Evolutionary conservation across 495 filamentous ascomycete genomes (phyloP).

Genomic region (Ramalina intermedia): DNA sequence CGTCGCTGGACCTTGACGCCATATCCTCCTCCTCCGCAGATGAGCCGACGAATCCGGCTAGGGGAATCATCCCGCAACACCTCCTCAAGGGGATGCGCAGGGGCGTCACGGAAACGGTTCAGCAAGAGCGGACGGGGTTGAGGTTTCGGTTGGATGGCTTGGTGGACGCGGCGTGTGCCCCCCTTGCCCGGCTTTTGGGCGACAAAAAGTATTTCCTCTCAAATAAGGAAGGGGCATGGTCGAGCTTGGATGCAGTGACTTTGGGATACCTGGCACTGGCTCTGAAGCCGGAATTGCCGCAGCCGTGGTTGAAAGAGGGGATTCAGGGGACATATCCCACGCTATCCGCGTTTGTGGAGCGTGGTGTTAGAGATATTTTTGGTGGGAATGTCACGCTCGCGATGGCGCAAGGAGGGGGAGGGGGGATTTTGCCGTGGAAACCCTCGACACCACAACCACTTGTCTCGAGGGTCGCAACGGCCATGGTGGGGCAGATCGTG

Average conservation of each 20-base stretch:
- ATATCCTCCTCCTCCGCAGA: constrained; percentile 22
- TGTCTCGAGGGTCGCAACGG: too few species aligned
- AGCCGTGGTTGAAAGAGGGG: constrained; percentile 52
- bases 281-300: constrained; percentile 52
- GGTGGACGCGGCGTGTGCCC: constrained; percentile 50
- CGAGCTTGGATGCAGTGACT: constrained; percentile 63
- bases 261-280: constrained; percentile 66
- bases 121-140: constrained; percentile 22
- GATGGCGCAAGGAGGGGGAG: not conserved
- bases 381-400: constrained; percentile 10
- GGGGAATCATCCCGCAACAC: constrained; percentile 4
- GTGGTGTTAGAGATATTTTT: constrained; percentile 28
- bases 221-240: constrained; percentile 22
- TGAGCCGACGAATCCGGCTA: constrained; percentile 8
- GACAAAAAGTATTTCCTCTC: constrained; percentile 37
- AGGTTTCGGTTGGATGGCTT: constrained; percentile 58
- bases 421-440: constrained; percentile 1
- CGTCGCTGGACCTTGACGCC: constrained; percentile 45
- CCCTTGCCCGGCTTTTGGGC: constrained; percentile 48
- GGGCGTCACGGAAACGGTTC: constrained; percentile 18
- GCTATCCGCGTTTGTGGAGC: constrained; percentile 39
- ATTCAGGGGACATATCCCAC: constrained; percentile 41
- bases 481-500: too few species aligned
- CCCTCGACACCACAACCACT: not conserved
- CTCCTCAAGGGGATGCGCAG: constrained; percentile 11